Evolutionary conservation across 2,329 filamentous ascomycete genomes (phyloP).

Genomic region (Curvularia lunata): DNA sequence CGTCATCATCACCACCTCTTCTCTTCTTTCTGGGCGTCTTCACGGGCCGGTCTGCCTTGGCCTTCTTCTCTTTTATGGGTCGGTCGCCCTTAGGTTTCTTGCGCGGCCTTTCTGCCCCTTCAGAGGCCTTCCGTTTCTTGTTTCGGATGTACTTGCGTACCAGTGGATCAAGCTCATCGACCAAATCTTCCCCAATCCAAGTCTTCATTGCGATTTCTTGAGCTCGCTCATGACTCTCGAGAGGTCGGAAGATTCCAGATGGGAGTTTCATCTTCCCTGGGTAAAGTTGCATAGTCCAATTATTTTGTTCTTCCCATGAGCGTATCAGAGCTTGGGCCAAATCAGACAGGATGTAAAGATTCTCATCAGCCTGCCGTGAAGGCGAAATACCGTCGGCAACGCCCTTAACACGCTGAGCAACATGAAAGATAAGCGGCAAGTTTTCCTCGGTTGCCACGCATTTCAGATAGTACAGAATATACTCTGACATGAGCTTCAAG

Average conservation of each 20-base stretch:
- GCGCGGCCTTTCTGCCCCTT: conserved; percentile 35
- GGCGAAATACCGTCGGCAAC: conserved; percentile 78
- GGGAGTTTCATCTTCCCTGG: conserved; percentile 82
- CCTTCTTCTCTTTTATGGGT: conserved; percentile 40
- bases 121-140: conserved; percentile 54
- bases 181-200: conserved; percentile 76
- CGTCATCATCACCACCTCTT: conserved; percentile 39
- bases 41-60: conserved; percentile 35
- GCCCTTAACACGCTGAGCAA: conserved; percentile 91
- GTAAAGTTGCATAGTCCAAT: conserved; percentile 85
- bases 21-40: conserved; percentile 51
- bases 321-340: conserved; percentile 82
- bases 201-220: conserved; percentile 86
- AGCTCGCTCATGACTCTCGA: conserved; percentile 78
- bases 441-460: conserved; percentile 86
- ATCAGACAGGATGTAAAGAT: conserved; percentile 86
- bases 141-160: conserved; percentile 73
- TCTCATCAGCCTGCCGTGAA: conserved; percentile 63
- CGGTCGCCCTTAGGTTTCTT: conserved; percentile 47
- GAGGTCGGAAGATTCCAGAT: conserved; percentile 74
- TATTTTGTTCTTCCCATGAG: conserved; percentile 83
- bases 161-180: conserved; percentile 76
- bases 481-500: conserved; percentile 81
- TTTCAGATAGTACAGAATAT: conserved; percentile 87
- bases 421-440: conserved; percentile 85